Conservation (phyloP, 2,329 filamentous ascomycete species). For the Malbranchea zuffiana region DNA sequence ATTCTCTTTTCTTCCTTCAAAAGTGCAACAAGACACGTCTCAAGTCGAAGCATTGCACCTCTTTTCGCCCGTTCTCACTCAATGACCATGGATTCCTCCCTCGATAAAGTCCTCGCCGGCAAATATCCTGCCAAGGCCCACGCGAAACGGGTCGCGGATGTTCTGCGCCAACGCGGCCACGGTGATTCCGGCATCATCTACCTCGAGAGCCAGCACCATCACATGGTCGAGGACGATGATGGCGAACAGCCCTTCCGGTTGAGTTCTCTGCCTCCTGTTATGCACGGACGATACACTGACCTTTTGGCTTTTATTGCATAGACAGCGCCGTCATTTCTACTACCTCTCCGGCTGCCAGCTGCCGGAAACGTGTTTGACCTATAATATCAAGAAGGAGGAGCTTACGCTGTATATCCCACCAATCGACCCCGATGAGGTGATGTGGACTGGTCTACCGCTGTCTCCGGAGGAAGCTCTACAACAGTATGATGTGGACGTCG, state of each 20-base stretch:
- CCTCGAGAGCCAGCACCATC: constrained; percentile 71
- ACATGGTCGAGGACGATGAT: constrained; percentile 82
- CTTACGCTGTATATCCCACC: constrained; percentile 86
- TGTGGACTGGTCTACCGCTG: constrained; percentile 85
- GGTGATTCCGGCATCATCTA: constrained; percentile 68
- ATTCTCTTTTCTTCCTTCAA: not conserved
- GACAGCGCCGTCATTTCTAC: constrained; percentile 82
- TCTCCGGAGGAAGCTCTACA: constrained; percentile 62
- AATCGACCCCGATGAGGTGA: constrained; percentile 72
- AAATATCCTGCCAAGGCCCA: constrained; percentile 80
- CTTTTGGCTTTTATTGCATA: not conserved
- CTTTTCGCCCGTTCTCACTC: not conserved
- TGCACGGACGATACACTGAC: not conserved
- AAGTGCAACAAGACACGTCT: not conserved
- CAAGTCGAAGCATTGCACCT: not conserved
- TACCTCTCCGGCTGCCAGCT: constrained; percentile 81
- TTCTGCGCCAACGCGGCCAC: constrained; percentile 54
- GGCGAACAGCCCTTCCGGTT: constrained; percentile 68
- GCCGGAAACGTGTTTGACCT: constrained; percentile 68
- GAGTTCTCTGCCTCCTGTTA: constrained; percentile 1
- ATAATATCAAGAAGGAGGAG: constrained; percentile 62
- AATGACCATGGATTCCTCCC: constrained; percentile 17
- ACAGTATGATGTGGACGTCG: constrained; percentile 71
- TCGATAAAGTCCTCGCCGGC: constrained; percentile 38
- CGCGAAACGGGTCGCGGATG: constrained; percentile 69